Evolutionary conservation across 2,329 filamentous ascomycete genomes (phyloP).

Genomic region (Fusarium lyarnte): DNA sequence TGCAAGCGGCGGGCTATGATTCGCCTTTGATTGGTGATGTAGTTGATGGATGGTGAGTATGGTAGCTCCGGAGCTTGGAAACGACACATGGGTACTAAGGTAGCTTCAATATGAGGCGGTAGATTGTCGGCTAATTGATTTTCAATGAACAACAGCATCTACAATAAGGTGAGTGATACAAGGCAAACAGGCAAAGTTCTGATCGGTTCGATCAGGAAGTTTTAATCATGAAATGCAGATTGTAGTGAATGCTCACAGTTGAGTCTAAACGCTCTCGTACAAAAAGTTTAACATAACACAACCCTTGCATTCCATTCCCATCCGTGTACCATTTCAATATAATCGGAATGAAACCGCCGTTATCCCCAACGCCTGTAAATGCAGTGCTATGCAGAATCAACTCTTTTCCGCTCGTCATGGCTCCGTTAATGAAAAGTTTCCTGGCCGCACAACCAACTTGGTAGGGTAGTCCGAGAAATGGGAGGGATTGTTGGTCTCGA

Average conservation of each 20-base stretch:
- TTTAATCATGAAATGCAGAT: neutral
- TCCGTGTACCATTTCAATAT: conserved; percentile 29
- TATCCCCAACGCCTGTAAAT: conserved; percentile 40
- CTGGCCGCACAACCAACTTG: neutral
- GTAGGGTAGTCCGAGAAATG: neutral
- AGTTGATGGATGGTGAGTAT: conserved; percentile 1
- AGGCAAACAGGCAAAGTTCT: neutral
- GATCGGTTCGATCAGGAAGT: neutral
- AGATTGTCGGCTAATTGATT: conserved; percentile 35
- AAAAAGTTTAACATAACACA: conserved; percentile 23
- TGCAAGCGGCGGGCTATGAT: neutral
- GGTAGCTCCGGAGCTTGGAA: conserved; percentile 20
- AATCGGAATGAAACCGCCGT: conserved; percentile 17
- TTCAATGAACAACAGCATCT: neutral
- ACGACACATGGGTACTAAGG: conserved; percentile 28
- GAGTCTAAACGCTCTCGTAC: conserved; percentile 21
- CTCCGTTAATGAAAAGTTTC: conserved; percentile 12
- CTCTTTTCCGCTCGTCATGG: conserved; percentile 13
- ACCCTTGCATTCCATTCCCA: conserved; percentile 3
- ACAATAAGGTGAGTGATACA: neutral
- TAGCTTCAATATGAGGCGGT: conserved; percentile 17
- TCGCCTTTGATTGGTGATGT: neutral
- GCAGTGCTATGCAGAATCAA: conserved; percentile 34
- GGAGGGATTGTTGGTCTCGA: neutral
- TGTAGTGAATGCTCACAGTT: neutral